Percentiles rank a stretch among this genome's conserved stretches.
These are phyloP conservation scores for Sporothrix inflata DNA, from an alignment of 2,329 filamentous ascomycete species.

Conservation along the genomic window DNA sequence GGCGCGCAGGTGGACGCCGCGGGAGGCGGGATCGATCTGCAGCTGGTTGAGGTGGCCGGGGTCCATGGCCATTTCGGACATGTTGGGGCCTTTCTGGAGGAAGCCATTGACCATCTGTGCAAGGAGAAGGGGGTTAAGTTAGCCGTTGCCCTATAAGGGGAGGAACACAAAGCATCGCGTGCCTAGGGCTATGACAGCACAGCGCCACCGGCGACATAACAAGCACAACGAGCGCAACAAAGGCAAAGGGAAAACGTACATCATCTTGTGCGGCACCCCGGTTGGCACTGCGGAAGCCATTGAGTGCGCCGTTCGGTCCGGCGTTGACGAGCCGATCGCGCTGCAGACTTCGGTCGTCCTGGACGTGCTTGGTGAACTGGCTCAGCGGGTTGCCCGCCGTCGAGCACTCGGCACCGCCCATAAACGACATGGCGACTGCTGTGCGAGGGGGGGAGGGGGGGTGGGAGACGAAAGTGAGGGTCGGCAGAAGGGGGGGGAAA, in stretches of 20 bases:
- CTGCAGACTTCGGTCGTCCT: constrained; percentile 94
- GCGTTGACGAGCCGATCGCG: constrained; percentile 82
- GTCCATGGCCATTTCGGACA: constrained; percentile 59
- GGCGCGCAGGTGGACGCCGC: constrained; percentile 56
- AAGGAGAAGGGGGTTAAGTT: neutral
- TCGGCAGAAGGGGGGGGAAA: neutral
- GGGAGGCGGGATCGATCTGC: constrained; percentile 50
- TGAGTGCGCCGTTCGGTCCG: constrained; percentile 69
- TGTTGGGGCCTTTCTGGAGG: constrained; percentile 72
- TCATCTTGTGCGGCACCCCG: constrained; percentile 74
- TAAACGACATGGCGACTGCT: constrained; percentile 75
- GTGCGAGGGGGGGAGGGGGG: neutral
- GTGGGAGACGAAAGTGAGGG: neutral
- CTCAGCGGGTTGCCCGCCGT: constrained; percentile 93
- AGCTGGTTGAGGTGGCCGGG: constrained; percentile 47
- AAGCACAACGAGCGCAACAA: constrained; percentile 10
- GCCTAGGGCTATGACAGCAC: neutral
- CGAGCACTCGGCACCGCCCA: constrained; percentile 95
- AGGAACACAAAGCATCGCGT: constrained; percentile 35
- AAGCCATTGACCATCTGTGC: constrained; percentile 92
- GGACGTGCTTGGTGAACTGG: constrained; percentile 96
- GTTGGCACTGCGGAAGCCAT: constrained; percentile 75
- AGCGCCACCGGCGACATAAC: constrained; percentile 27
- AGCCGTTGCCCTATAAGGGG: constrained; percentile 20
- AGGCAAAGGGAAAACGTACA: constrained; percentile 47